Base-by-base conservation (phyloP, 1,284 basidiomycete genomes). In the Caloboletus inedulis region DNA sequence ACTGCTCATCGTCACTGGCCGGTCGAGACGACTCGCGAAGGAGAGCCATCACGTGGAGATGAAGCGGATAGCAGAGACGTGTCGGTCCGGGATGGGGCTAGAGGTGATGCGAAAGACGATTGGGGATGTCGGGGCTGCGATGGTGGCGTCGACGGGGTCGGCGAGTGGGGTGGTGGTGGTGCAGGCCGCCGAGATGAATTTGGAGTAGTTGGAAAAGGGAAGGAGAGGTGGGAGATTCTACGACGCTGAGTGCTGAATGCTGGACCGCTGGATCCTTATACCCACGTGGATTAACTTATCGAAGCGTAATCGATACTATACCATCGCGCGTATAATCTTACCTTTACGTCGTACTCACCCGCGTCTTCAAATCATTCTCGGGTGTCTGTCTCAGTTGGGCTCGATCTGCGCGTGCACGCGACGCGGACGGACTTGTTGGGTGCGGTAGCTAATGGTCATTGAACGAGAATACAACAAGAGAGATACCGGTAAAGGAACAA, bases 1-100 rank as follows among this genome's bases (percentile, higher is more conserved):
- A 52, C 73, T 77, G n/a, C 70, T 89, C 34, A 72, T 92, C 34
- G 77, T 90, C n/a, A 66, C 91, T n/a, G 92, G 92, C 1, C 79
- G 93, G 3, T 91, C 89, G 21, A 74, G 91, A 53, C 74, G 87
- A 42, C 75, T 89, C 69, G 81, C 85, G 7, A 72, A 78, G 2
- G 79, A 84, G 59, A 78, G 77, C 27, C 80, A 87, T 54, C 59
- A 70, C 19, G 64, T 58, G 3, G 93, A 96, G 72, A 70, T 92
- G 48, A 74, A 73, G 27, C 62, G 70, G 41, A 61, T 91, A 36
- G 64, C 84, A 9, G 65, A 75, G 9, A 77, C 78, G 49, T 67
- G 73, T 30, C 77, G 72, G 3, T 55, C 70, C 0, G 58, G 37
- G 1, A 23, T 70, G 10, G 70, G 84, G 3, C 18, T 54, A 7